A percentile compares a stretch with the other conserved stretches of the same genome.
Evolutionary conservation across 768 basidiomycete species (phyloP).

Genomic region (Boletus rex-veris): DNA sequence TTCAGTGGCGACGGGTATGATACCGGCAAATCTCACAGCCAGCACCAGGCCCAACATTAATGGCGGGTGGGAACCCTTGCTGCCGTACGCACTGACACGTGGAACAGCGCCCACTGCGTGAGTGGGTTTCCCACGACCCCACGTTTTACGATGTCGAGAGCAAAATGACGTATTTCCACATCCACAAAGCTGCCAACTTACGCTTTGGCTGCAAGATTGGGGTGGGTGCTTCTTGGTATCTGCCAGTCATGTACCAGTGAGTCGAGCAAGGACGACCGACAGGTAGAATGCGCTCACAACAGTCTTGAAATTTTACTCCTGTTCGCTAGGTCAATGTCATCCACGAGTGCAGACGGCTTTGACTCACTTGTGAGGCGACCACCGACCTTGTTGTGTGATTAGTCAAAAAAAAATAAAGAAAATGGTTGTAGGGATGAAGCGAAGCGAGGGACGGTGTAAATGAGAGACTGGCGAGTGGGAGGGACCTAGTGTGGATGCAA

Average conservation of each 20-base stretch:
- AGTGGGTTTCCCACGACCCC: constrained; percentile 36
- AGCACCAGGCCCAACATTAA: background rate
- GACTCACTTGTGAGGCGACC: constrained; percentile 19
- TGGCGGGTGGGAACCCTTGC: constrained; percentile 1
- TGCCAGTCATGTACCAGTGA: background rate
- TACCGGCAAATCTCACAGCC: constrained; percentile 20
- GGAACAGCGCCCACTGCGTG: constrained; percentile 13
- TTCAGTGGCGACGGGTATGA: constrained; percentile 7
- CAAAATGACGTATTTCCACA: constrained; percentile 27
- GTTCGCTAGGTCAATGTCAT: constrained; percentile 2
- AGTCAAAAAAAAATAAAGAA: constrained; percentile 14
- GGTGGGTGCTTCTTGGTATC: background rate
- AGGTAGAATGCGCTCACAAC: constrained; percentile 13
- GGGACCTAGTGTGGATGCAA: constrained; percentile 24
- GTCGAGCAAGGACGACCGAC: constrained; percentile 6
- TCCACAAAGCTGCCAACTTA: constrained; percentile 18
- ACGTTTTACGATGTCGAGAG: constrained; percentile 38
- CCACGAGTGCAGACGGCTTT: background rate
- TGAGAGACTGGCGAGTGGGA: constrained; percentile 34
- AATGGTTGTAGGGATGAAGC: constrained; percentile 13
- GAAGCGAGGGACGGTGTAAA: constrained; percentile 34
- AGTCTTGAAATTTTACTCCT: constrained; percentile 8
- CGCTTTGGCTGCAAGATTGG: constrained; percentile 8
- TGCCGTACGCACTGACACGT: constrained; percentile 11
- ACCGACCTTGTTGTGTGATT: constrained; percentile 18